Conservation (phyloP, 768 basidiomycete species). For the Tephrocybe sp. region DNA sequence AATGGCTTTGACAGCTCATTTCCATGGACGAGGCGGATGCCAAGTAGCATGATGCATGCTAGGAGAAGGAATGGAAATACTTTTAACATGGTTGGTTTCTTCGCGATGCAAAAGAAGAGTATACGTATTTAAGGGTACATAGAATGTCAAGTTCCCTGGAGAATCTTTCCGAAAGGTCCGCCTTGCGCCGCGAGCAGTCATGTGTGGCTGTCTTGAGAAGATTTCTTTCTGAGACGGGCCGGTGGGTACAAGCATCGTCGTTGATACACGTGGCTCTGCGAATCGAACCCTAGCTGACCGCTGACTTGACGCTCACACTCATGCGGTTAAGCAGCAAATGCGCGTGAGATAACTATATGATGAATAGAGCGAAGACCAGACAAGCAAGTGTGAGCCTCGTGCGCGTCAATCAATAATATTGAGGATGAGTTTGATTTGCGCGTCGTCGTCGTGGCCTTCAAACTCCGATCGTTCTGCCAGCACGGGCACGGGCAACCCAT, state of each 20-base stretch:
- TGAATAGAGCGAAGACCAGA: no score
- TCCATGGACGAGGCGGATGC: conserved; percentile 10
- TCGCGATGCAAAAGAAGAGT: not conserved
- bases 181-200: not conserved
- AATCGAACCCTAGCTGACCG: not conserved
- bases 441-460: not conserved
- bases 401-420: no score
- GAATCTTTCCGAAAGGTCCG: not conserved
- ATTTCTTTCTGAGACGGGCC: not conserved
- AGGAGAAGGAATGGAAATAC: conserved; percentile 17
- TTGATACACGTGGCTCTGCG: not conserved
- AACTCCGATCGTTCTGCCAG: conserved; percentile 18
- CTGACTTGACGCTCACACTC: no score
- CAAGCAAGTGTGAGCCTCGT: not conserved
- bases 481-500: not conserved
- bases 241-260: not conserved
- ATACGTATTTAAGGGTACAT: not conserved
- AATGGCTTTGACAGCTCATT: not conserved
- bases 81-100: conserved; percentile 9
- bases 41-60: conserved; percentile 19
- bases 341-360: no score
- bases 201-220: not conserved
- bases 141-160: not conserved
- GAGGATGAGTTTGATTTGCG: no score
- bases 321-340: no score